These are phyloP conservation scores for Saturnispora saitoi DNA, from an alignment of 805 yeast species.

Conservation along the genomic window DNA sequence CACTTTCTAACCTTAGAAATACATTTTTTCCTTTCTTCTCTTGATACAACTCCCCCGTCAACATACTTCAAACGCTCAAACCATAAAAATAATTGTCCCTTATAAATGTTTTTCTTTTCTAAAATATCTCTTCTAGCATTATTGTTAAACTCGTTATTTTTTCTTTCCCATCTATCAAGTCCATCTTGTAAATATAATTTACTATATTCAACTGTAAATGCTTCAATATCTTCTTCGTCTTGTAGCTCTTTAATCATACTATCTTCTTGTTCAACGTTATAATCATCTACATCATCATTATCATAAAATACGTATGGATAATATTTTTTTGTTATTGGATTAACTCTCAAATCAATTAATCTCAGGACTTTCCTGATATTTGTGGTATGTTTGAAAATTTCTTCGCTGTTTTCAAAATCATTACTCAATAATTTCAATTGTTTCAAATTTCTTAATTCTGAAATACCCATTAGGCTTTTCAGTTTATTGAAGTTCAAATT, in stretches of 20 bases:
- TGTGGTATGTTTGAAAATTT: constrained; percentile 28
- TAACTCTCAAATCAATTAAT: constrained; percentile 40
- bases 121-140: constrained; percentile 1
- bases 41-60: constrained; percentile 16
- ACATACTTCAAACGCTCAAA: constrained; percentile 21
- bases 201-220: constrained; percentile 39
- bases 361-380: constrained; percentile 28
- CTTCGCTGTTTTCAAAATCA: constrained; percentile 28
- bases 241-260: constrained; percentile 28
- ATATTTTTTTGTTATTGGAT: constrained; percentile 37
- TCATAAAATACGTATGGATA: constrained; percentile 49
- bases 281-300: constrained; percentile 7
- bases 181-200: constrained; percentile 29
- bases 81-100: constrained; percentile 21
- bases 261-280: constrained; percentile 10
- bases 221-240: constrained; percentile 43
- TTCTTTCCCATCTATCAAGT: constrained; percentile 32
- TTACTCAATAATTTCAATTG: constrained; percentile 40
- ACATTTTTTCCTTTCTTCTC: neutral
- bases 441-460: constrained; percentile 29
- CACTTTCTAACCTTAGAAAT: neutral
- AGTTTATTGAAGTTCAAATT: constrained; percentile 44
- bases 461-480: constrained; percentile 28
- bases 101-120: constrained; percentile 12
- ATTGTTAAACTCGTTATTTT: constrained; percentile 24